Conservation (phyloP, 2,329 filamentous ascomycete species). For the Zalaria obscura region DNA sequence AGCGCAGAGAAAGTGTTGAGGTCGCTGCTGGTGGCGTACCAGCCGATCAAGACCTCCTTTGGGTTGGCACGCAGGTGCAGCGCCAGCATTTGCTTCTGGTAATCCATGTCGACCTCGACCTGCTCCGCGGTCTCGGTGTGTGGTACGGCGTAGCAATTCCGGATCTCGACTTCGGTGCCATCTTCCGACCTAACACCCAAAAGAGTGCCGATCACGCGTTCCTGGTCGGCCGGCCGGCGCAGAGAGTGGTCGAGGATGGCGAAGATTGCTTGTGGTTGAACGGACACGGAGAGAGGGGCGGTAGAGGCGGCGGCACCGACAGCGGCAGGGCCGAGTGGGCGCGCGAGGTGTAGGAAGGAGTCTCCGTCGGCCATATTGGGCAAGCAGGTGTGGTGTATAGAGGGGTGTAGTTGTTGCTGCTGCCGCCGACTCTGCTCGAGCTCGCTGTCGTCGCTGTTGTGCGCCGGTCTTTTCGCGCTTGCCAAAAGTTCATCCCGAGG, state of each 20-base stretch:
- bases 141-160: constrained; percentile 92
- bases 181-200: constrained; percentile 90
- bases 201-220: constrained; percentile 91
- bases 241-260: constrained; percentile 76
- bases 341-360: constrained; percentile 86
- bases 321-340: constrained; percentile 72
- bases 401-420: background rate
- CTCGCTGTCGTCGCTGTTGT: too few species aligned
- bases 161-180: constrained; percentile 89
- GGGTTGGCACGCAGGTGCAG: constrained; percentile 89
- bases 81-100: constrained; percentile 98
- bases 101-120: constrained; percentile 98
- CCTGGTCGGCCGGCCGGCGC: constrained; percentile 80
- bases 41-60: constrained; percentile 86
- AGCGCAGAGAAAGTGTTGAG: constrained; percentile 97
- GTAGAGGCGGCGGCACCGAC: constrained; percentile 72
- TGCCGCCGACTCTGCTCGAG: background rate
- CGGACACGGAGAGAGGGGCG: constrained; percentile 81
- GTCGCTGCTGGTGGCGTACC: constrained; percentile 95
- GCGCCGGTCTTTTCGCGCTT: too few species aligned
- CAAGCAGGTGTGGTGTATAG: background rate
- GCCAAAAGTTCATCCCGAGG: too few species aligned
- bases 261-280: constrained; percentile 78
- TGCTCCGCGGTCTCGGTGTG: constrained; percentile 98
- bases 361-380: constrained; percentile 69